Evolutionary conservation across 202 grass and related monocot genomes (phyloP), one percentile per base, ranked within the genome.

Genomic region (Carex sylvatica): DNA sequence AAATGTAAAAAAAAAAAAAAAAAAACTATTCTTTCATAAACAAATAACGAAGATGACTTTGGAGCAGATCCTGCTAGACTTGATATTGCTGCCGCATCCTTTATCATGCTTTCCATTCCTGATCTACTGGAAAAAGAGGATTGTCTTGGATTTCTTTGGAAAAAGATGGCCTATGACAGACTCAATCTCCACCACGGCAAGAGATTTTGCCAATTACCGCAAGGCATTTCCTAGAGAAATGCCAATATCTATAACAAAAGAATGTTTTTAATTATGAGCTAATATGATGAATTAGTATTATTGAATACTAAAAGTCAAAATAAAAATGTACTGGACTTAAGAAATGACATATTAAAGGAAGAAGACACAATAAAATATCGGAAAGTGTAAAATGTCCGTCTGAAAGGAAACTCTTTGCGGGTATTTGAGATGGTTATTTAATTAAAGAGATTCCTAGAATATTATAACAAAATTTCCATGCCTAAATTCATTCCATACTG

Each of bases 121-220:
- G 33, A 8, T 58, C 8, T 74, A 9, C 26, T 82, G 1, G 85
- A 86, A 67, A 58, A 51, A 24, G 85, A 76, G 18, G 31, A 69
- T 10, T 86, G 84, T 53, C 33, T 65, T 0, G 84, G 63, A 7
- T 81, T 78, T 3, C 65, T 74, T 1, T 82, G 78, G 85, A 81
- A 86, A 15, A 80, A 71, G 19, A 67, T n/a, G 9, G 31, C 85
- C 7, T 86, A 86, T 69, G 78, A 82, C 11, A 23, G 78, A 1
- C 0, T 82, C 2, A 86, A 74, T 18, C 78, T 86, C 2, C 85
- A 86, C 16, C 13, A 82, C 1, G 85, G 40, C 3, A 82, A 81
- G 20, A 7, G 22, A 1, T 82, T 86, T 26, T 86, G 78, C 38
- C n/a, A 6, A 56, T 49, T 86, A 15, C 77, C 84, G 4, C 35